Percentiles rank a stretch among this genome's conserved stretches.
These are phyloP conservation scores for Melocanna baccifera DNA, from an alignment of 176 grass and related monocot species.

Conservation along the genomic window DNA sequence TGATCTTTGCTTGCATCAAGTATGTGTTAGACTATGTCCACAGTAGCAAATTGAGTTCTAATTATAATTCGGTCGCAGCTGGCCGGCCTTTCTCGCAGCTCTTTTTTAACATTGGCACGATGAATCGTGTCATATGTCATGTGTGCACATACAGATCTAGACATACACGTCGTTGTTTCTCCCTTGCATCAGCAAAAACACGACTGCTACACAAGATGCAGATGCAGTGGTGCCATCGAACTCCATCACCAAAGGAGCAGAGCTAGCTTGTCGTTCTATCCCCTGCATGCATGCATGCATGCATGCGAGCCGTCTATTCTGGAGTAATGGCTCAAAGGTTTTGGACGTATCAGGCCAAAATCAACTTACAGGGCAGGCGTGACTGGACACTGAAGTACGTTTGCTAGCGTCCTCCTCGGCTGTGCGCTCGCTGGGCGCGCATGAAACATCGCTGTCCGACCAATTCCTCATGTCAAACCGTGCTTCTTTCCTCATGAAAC, in stretches of 20 bases:
- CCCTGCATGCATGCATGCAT: neutral
- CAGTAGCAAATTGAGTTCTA: neutral
- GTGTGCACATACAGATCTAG: neutral
- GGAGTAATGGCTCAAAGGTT: neutral
- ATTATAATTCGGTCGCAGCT: neutral
- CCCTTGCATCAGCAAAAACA: neutral
- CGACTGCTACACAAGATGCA: neutral
- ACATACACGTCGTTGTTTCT: neutral
- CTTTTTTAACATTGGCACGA: neutral
- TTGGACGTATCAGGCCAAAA: neutral
- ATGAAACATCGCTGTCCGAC: too few relatives aligned
- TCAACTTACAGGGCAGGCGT: too few relatives aligned
- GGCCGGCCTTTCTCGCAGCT: neutral
- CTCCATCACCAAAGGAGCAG: neutral
- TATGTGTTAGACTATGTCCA: neutral
- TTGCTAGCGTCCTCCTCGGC: too few relatives aligned
- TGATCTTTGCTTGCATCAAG: neutral
- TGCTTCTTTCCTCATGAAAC: too few relatives aligned
- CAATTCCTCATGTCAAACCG: too few relatives aligned
- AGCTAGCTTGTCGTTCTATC: neutral
- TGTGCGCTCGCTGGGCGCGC: too few relatives aligned
- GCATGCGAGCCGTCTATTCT: neutral
- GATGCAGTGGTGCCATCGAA: neutral
- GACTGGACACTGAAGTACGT: too few relatives aligned
- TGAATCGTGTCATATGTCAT: neutral